These are phyloP conservation scores for Podospora anserina DNA, from an alignment of 495 filamentous ascomycete species.

Conservation along the genomic window DNA sequence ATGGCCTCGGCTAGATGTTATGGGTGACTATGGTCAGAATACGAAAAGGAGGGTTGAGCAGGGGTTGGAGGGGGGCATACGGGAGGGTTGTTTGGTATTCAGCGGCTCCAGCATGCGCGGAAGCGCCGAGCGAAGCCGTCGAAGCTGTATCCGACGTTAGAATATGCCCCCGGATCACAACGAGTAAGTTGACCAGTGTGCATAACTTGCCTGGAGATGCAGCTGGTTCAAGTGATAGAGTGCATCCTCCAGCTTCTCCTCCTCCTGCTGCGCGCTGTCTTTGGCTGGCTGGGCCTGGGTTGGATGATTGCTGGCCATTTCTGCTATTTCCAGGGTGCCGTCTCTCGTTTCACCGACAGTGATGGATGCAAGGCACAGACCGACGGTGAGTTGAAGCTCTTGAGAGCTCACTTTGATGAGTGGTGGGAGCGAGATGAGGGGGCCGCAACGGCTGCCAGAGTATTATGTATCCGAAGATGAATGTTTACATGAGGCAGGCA, in stretches of 20 bases:
- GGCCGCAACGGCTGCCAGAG: too few species aligned
- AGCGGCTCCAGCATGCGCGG: constrained; percentile 48
- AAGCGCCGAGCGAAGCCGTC: constrained; percentile 43
- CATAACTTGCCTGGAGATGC: constrained; percentile 41
- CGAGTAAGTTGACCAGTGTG: neutral
- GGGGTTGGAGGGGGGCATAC: constrained; percentile 28
- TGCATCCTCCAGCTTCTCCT: constrained; percentile 36
- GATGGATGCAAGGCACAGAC: neutral
- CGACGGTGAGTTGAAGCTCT: neutral
- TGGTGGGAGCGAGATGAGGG: neutral
- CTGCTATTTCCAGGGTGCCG: constrained; percentile 6
- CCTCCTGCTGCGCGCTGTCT: constrained; percentile 28
- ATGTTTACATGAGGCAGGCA: neutral
- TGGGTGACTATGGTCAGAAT: constrained; percentile 14
- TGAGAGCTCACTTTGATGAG: neutral
- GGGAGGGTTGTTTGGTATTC: constrained; percentile 35
- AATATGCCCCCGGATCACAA: constrained; percentile 10
- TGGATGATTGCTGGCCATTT: constrained; percentile 25
- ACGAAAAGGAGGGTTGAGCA: constrained; percentile 1
- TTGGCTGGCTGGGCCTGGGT: constrained; percentile 18
- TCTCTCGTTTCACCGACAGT: constrained; percentile 6
- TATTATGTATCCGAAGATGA: neutral
- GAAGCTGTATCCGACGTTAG: constrained; percentile 35
- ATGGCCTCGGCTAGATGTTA: constrained; percentile 37
- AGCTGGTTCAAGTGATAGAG: constrained; percentile 40